A percentile compares a stretch with the other conserved stretches of the same genome.
phyloP scores from a whole-genome alignment of 371 early-diverging fungal species.

The Amoeboaphelidium protococcarum region DNA sequence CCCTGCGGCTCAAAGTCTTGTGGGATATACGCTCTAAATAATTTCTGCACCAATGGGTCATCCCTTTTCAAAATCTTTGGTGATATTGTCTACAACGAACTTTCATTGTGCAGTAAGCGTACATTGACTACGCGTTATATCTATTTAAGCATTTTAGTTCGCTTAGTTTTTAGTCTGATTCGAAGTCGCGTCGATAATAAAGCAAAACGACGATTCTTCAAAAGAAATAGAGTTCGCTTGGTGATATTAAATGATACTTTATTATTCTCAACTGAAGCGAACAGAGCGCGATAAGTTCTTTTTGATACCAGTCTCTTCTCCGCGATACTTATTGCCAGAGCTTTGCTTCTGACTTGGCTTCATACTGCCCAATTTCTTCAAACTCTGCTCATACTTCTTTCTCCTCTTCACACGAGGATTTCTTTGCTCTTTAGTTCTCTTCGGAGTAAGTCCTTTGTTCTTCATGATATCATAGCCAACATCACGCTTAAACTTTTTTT shows the following conservation, averaged over 20 bases:
- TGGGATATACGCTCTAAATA: not conserved
- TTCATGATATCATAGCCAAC: conserved; percentile 68
- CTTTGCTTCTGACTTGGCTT: no score
- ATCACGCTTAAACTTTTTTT: conserved; percentile 32
- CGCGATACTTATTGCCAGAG: no score
- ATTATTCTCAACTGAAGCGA: not conserved
- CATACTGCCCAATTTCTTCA: conserved; percentile 60
- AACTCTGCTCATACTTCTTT: conserved; percentile 55
- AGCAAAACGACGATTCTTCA: no score
- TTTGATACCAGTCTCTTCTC: conserved; percentile 87
- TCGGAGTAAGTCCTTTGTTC: conserved; percentile 82
- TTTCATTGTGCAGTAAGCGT: no score
- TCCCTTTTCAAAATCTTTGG: not conserved
- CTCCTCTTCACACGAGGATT: conserved; percentile 86
- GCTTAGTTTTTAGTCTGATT: no score
- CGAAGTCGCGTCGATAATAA: no score
- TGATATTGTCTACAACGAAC: no score
- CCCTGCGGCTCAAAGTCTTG: not conserved
- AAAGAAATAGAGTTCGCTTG: no score
- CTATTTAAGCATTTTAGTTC: no score
- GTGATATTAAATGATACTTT: no score
- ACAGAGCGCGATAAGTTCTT: conserved; percentile 46
- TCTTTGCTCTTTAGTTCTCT: conserved; percentile 71
- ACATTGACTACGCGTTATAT: no score
- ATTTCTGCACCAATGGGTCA: not conserved